A percentile compares a stretch with the other conserved stretches of the same genome.
These are phyloP conservation scores for Psidium guajava DNA, from an alignment of 345 rosid genomes.

Conservation along the genomic window DNA sequence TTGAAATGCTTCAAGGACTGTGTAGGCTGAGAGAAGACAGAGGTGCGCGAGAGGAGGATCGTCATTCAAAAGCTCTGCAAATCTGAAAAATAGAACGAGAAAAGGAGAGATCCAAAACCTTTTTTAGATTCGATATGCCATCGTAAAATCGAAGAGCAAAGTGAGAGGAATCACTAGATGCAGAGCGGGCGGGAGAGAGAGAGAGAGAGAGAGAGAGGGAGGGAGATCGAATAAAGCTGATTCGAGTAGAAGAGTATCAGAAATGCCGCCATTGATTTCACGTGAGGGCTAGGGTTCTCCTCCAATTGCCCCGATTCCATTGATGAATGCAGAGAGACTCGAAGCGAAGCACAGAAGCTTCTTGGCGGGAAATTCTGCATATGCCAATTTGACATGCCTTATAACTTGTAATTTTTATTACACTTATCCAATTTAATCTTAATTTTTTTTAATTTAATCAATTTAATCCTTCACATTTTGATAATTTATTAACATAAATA, in stretches of 20 bases:
- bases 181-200: constrained; percentile 40
- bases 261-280: constrained; percentile 27
- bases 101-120: neutral
- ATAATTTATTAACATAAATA: no score
- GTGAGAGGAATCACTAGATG: constrained; percentile 31
- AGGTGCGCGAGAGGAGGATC: constrained; percentile 51
- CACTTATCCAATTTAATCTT: no score
- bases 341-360: neutral
- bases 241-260: constrained; percentile 37
- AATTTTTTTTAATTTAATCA: no score
- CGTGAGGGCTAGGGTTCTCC: neutral
- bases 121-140: neutral
- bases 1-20: constrained; percentile 44
- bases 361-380: neutral
- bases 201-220: constrained; percentile 12
- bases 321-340: neutral
- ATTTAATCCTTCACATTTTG: no score
- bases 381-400: no score
- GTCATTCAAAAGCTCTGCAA: constrained; percentile 58
- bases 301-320: neutral
- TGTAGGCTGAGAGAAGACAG: constrained; percentile 42
- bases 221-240: constrained; percentile 52
- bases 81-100: constrained; percentile 15
- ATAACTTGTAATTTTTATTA: no score
- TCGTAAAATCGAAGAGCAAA: neutral